Evolutionary conservation across 768 basidiomycete genomes (phyloP).

Genomic region (Myochromella boudieri): DNA sequence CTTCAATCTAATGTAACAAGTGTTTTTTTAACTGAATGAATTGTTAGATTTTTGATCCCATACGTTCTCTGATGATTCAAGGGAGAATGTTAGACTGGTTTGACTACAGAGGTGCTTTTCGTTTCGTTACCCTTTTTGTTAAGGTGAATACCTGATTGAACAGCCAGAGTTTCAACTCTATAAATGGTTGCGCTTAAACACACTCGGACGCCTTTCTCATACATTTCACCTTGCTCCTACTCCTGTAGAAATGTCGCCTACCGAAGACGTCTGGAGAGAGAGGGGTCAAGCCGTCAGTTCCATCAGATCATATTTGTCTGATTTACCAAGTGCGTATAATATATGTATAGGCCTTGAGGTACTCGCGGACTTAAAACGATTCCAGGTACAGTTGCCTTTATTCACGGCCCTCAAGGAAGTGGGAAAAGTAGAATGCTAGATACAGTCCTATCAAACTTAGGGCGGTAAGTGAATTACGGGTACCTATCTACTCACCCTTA

Average conservation of each 20-base stretch:
- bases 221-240: constrained; percentile 25
- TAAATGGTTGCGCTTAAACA: constrained; percentile 70
- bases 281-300: constrained; percentile 72
- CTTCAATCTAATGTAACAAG: background rate
- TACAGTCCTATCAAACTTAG: constrained; percentile 47
- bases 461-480: too few relatives aligned
- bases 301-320: constrained; percentile 70
- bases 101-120: constrained; percentile 63
- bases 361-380: background rate
- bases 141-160: background rate
- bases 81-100: constrained; percentile 84
- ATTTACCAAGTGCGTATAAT: constrained; percentile 62
- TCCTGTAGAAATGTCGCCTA: constrained; percentile 18
- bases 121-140: background rate
- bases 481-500: background rate
- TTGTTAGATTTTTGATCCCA: constrained; percentile 84
- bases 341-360: background rate
- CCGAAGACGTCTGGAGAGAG: constrained; percentile 76
- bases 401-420: constrained; percentile 84
- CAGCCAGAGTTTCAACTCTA: constrained; percentile 66
- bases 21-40: background rate
- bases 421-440: constrained; percentile 69
- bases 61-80: constrained; percentile 82
- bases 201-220: constrained; percentile 46
- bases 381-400: constrained; percentile 70